Conservation (phyloP, 805 yeast species). For the Schwanniomyces yamadae region DNA sequence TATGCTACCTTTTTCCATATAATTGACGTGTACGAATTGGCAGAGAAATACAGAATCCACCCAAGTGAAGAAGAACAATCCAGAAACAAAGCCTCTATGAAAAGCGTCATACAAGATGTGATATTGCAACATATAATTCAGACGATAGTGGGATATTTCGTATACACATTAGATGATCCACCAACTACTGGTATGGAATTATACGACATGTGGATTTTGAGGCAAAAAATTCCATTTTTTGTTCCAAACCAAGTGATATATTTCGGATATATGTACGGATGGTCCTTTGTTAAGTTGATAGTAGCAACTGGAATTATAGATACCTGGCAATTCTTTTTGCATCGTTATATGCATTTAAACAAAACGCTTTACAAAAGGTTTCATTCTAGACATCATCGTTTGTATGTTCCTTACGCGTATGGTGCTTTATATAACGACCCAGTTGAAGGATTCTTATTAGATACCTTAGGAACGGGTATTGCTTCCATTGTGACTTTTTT, state of each 20-base stretch:
- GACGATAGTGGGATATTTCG: conserved; percentile 60
- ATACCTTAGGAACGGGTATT: conserved; percentile 88
- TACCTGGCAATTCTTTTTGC: conserved; percentile 93
- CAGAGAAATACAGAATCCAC: conserved; percentile 85
- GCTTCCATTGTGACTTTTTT: conserved; percentile 64
- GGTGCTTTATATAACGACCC: conserved; percentile 97
- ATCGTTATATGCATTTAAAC: conserved; percentile 84
- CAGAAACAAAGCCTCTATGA: conserved; percentile 71
- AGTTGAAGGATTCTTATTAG: conserved; percentile 88
- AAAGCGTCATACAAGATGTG: conserved; percentile 78
- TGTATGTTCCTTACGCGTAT: conserved; percentile 94
- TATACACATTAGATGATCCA: conserved; percentile 56
- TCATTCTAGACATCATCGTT: conserved; percentile 92
- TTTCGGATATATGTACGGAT: conserved; percentile 59
- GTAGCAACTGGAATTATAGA: conserved; percentile 77
- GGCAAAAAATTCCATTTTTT: conserved; percentile 36
- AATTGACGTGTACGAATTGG: conserved; percentile 70
- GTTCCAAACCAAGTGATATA: conserved; percentile 52
- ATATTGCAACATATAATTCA: conserved; percentile 83
- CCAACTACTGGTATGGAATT: conserved; percentile 54
- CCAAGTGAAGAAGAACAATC: conserved; percentile 80
- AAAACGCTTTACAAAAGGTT: conserved; percentile 71
- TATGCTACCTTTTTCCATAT: conserved; percentile 72
- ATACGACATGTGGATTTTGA: conserved; percentile 46
- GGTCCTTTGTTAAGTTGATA: conserved; percentile 55